Evolutionary conservation across 176 grass and related monocot species (phyloP).

Genomic region (Pontederia crassipes): DNA sequence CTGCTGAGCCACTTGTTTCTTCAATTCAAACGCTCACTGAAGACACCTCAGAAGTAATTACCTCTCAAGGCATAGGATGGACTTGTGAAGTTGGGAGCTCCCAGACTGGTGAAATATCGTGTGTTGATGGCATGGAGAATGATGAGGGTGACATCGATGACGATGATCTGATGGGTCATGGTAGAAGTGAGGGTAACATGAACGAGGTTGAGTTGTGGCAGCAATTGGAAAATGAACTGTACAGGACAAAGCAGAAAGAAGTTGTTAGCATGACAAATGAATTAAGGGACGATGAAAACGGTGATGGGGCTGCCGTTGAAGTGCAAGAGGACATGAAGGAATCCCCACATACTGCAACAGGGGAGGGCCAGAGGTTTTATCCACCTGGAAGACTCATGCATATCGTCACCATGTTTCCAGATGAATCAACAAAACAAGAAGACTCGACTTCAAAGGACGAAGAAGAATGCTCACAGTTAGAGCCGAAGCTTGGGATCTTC

Average conservation of each 20-base stretch:
- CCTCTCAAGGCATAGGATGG: conserved; percentile 36
- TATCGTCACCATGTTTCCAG: conserved; percentile 35
- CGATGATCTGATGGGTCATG: conserved; percentile 22
- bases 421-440: conserved; percentile 26
- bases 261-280: conserved; percentile 52
- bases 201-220: conserved; percentile 87
- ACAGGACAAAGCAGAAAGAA: conserved; percentile 35
- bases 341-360: conserved; percentile 33
- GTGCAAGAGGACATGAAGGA: conserved; percentile 20
- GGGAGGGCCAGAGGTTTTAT: conserved; percentile 84
- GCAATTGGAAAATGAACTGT: conserved; percentile 83
- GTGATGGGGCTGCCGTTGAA: conserved; percentile 7
- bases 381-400: conserved; percentile 97
- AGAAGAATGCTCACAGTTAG: conserved; percentile 1
- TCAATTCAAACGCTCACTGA: conserved; percentile 28
- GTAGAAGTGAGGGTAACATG: conserved; percentile 33
- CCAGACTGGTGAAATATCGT: conserved; percentile 19
- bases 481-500: conserved; percentile 55
- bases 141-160: conserved; percentile 25
- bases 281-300: conserved; percentile 40
- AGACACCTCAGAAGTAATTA: conserved; percentile 35
- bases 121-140: conserved; percentile 37
- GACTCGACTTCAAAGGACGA: conserved; percentile 14
- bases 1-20: conserved; percentile 29
- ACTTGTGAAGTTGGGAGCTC: conserved; percentile 37